These are phyloP conservation scores for Quercus tomentella DNA, from an alignment of 331 rosid genomes.

Conservation along the genomic window DNA sequence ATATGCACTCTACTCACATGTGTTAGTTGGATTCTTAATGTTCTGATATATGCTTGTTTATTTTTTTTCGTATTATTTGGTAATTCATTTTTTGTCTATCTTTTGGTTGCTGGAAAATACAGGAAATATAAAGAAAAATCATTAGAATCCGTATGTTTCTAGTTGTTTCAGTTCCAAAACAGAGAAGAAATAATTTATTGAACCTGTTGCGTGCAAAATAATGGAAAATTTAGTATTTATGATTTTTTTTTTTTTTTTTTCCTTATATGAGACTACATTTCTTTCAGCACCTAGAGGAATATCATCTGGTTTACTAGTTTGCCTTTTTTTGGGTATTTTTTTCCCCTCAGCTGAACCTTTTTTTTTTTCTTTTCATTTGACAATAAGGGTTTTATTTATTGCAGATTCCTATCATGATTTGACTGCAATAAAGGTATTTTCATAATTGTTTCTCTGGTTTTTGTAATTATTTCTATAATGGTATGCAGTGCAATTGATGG, in stretches of 20 bases:
- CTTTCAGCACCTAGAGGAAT: neutral
- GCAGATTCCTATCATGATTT: constrained; percentile 4
- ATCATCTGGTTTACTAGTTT: neutral
- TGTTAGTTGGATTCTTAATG: neutral
- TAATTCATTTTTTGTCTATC: neutral
- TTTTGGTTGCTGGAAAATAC: neutral
- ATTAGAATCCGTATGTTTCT: no score
- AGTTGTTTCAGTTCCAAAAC: no score
- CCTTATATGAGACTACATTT: neutral
- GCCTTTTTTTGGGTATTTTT: neutral
- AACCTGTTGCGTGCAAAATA: neutral
- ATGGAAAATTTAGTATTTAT: neutral
- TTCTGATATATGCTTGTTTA: neutral
- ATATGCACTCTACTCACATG: neutral
- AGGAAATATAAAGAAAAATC: no score
- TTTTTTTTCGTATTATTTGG: neutral
- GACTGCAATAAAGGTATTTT: constrained; percentile 1
- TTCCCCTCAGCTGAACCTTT: neutral
- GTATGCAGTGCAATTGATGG: neutral
- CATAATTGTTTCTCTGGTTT: neutral
- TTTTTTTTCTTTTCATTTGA: neutral
- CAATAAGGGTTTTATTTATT: neutral
- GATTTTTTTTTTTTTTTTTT: neutral
- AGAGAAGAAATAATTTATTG: no score
- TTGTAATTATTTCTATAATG: neutral